Evolutionary conservation across 1,284 basidiomycete species (phyloP).

Genomic region (Golubevia pallescens): DNA sequence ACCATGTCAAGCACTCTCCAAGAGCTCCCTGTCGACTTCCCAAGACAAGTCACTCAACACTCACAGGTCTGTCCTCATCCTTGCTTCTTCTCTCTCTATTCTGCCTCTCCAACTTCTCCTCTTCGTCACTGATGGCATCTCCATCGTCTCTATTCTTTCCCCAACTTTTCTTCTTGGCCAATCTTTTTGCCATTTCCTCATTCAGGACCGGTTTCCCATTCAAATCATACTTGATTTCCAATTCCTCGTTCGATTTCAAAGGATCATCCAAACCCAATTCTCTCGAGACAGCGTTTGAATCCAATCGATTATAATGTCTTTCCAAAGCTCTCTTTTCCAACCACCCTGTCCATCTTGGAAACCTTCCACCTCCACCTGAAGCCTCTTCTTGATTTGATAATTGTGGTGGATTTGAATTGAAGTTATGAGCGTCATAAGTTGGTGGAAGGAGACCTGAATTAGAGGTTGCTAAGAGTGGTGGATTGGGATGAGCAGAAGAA

Average conservation of each 20-base stretch:
- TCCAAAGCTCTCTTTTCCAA: conserved; percentile 35
- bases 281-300: conserved; percentile 9
- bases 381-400: conserved; percentile 2
- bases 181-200: not conserved
- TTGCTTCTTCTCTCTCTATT: not conserved
- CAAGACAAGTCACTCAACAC: no score
- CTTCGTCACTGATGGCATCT: conserved; percentile 18
- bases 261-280: not conserved
- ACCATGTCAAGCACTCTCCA: no score
- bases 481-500: no score
- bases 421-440: conserved; percentile 18
- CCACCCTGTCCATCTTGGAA: conserved; percentile 34
- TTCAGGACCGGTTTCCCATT: not conserved
- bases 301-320: conserved; percentile 28
- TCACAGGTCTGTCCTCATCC: not conserved
- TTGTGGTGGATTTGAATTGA: conserved; percentile 21
- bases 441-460: not conserved
- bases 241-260: not conserved
- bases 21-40: no score
- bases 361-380: conserved; percentile 18
- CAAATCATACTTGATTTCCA: not conserved
- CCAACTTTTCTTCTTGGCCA: conserved; percentile 29
- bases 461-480: no score
- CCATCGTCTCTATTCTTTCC: conserved; percentile 28
- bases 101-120: not conserved